phyloP scores from a whole-genome alignment of 371 early-diverging fungal genomes.

The Mucor lusitanicus region DNA sequence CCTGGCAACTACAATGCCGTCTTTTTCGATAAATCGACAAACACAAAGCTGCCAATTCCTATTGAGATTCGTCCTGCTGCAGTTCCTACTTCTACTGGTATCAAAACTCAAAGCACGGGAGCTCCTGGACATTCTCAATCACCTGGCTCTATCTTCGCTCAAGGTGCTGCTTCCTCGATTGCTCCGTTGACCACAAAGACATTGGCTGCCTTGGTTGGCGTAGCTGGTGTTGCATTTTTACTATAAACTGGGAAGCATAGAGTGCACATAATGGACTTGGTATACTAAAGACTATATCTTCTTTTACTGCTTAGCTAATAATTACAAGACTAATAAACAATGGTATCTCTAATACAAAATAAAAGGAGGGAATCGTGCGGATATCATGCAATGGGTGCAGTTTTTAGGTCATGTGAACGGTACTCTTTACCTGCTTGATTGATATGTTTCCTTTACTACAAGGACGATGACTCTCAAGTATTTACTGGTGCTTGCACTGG shows the following conservation, averaged over 20 bases:
- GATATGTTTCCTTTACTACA: background rate
- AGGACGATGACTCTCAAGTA: background rate
- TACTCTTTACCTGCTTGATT: background rate
- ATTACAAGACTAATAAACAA: background rate
- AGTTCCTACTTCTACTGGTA: conserved; percentile 27
- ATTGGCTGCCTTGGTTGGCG: conserved; percentile 27
- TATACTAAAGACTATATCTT: background rate
- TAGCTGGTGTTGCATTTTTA: conserved; percentile 35
- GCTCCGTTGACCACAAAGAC: conserved; percentile 17
- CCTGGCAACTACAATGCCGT: conserved; percentile 46
- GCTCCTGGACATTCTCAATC: conserved; percentile 27
- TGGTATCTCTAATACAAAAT: background rate
- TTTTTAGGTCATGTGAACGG: background rate
- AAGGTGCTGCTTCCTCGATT: conserved; percentile 23
- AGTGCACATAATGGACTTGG: background rate
- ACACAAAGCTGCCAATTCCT: conserved; percentile 44
- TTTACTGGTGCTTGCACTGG: background rate
- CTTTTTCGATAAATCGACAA: conserved; percentile 44
- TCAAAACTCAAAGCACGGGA: conserved; percentile 25
- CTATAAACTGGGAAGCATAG: conserved; percentile 13
- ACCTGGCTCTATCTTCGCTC: conserved; percentile 38
- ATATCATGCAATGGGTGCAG: background rate
- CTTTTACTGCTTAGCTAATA: background rate
- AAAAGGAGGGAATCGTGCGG: background rate
- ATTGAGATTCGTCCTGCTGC: conserved; percentile 50